Evolutionary conservation across 257 asterid genomes (phyloP).

Genomic region (Rubia yunnanensis): DNA sequence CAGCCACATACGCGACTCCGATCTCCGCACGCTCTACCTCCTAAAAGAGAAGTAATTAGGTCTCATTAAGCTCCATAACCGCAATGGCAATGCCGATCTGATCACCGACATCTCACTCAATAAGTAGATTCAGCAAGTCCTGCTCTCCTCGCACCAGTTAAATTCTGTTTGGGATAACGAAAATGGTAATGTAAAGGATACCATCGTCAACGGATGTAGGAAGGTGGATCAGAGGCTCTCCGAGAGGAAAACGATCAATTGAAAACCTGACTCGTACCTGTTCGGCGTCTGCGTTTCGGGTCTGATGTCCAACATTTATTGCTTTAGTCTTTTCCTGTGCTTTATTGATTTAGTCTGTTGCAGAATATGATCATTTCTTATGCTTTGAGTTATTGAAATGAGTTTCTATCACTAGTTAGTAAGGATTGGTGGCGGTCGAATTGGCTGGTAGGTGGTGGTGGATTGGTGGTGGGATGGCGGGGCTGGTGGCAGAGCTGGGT

Average conservation of each 20-base stretch:
- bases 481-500: no score
- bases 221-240: constrained; percentile 75
- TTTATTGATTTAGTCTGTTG: no score
- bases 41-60: constrained; percentile 67
- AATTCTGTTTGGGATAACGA: constrained; percentile 30
- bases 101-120: constrained; percentile 61
- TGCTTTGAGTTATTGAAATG: no score
- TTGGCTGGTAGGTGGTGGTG: no score
- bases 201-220: constrained; percentile 37
- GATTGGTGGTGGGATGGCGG: no score
- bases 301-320: constrained; percentile 93
- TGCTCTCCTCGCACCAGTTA: constrained; percentile 56
- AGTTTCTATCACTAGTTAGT: no score
- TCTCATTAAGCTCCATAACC: constrained; percentile 64
- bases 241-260: no score
- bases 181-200: constrained; percentile 46
- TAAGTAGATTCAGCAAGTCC: constrained; percentile 54
- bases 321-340: no score
- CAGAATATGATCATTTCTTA: no score
- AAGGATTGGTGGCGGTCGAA: no score
- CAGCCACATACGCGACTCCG: constrained; percentile 77
- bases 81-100: no score
- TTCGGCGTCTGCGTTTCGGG: constrained; percentile 84
- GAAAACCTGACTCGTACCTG: constrained; percentile 69
- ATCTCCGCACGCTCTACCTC: constrained; percentile 58